Evolutionary conservation across 129 eudicot species (phyloP).

Genomic region (carrot (Daucus carota)): DNA sequence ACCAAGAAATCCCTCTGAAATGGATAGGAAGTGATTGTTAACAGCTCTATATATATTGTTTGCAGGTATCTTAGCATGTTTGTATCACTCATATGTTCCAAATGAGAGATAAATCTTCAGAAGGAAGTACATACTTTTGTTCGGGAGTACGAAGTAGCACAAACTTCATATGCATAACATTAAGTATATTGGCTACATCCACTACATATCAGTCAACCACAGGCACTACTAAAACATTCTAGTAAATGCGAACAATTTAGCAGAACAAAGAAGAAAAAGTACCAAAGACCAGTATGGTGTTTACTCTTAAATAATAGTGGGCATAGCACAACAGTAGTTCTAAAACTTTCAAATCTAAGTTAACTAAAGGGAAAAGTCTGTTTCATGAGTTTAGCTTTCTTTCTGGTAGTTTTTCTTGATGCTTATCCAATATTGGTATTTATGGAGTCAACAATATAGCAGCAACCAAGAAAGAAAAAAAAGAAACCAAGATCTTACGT

Average conservation of each 20-base stretch:
- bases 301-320: too few species aligned
- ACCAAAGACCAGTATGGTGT: neutral
- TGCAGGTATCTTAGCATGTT: neutral
- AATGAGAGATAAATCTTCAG: neutral
- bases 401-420: neutral
- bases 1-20: slow-evolving; percentile 89
- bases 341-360: neutral
- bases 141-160: neutral
- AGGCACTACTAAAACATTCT: neutral
- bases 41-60: neutral
- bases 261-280: neutral
- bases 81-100: neutral
- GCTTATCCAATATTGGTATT: neutral
- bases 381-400: neutral
- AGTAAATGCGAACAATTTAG: neutral
- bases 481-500: slow-evolving; percentile 46
- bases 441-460: neutral
- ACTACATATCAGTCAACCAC: neutral
- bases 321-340: neutral
- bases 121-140: neutral
- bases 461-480: neutral
- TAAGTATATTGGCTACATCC: too few species aligned
- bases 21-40: slow-evolving; percentile 1
- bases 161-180: neutral
- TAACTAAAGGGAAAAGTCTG: neutral